A percentile compares a stretch with the other conserved stretches of the same genome.
Evolutionary conservation across 2,329 filamentous ascomycete genomes (phyloP).

Genomic region (Sclerotinia minor): DNA sequence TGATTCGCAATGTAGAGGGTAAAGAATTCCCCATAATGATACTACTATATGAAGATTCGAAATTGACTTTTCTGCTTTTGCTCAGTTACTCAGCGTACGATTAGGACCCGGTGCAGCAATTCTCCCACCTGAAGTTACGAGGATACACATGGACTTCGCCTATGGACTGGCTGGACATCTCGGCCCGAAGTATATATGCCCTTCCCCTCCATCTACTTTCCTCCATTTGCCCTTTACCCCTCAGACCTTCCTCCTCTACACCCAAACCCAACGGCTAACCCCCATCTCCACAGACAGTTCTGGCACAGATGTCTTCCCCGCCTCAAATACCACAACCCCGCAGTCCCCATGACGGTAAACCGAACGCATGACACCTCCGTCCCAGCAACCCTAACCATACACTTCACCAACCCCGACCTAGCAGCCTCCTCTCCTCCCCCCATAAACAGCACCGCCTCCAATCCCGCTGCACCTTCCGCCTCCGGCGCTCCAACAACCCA

Average conservation of each 20-base stretch:
- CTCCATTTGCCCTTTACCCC: not conserved
- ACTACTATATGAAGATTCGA: constrained; percentile 10
- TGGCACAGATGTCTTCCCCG: constrained; percentile 80
- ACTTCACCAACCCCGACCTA: constrained; percentile 49
- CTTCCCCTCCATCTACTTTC: not conserved
- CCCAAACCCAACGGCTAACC: constrained; percentile 14
- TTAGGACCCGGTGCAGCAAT: constrained; percentile 81
- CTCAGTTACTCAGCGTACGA: constrained; percentile 71
- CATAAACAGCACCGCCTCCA: constrained; percentile 47
- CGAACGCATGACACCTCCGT: constrained; percentile 59
- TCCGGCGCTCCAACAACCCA: constrained; percentile 40
- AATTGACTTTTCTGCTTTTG: constrained; percentile 31
- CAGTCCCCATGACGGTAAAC: constrained; percentile 78
- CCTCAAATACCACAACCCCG: constrained; percentile 92
- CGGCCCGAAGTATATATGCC: constrained; percentile 64
- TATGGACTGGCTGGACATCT: constrained; percentile 64
- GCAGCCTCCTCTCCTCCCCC: constrained; percentile 25
- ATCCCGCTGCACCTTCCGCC: constrained; percentile 36
- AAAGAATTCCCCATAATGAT: constrained; percentile 34
- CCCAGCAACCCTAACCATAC: constrained; percentile 64
- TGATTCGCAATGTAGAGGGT: constrained; percentile 46
- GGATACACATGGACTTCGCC: constrained; percentile 74
- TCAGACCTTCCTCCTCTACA: constrained; percentile 27
- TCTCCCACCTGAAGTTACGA: constrained; percentile 72
- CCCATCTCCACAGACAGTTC: constrained; percentile 67